A percentile compares a stretch with the other conserved stretches of the same genome.
phyloP scores from a whole-genome alignment of 306 rosid genomes.

The Elaeagnus macrophylla region DNA sequence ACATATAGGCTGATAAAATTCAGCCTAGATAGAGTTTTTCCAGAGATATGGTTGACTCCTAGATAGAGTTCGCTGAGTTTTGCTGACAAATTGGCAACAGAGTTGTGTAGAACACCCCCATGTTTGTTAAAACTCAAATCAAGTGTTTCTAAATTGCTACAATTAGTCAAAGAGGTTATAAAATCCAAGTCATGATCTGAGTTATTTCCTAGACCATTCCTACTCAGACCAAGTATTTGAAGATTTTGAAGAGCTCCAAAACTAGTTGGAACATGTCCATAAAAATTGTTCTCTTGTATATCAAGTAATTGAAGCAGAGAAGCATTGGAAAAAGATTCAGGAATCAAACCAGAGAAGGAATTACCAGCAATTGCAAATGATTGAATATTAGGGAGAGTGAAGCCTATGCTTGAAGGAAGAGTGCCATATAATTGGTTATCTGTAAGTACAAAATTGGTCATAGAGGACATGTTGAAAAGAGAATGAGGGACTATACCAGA shows the following conservation, averaged over 20 bases:
- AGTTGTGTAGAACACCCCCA: constrained; percentile 30
- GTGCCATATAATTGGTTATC: constrained; percentile 13
- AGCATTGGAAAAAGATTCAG: too few species aligned
- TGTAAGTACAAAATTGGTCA: accelerated
- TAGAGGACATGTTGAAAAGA: background rate
- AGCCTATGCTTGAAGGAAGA: constrained; percentile 27
- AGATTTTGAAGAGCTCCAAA: constrained; percentile 25
- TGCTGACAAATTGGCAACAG: constrained; percentile 24
- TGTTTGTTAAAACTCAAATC: too few species aligned
- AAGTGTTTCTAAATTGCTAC: constrained; percentile 8
- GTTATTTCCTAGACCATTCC: constrained; percentile 27
- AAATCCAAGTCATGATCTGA: constrained; percentile 16
- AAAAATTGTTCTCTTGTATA: constrained; percentile 21
- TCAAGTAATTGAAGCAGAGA: too few species aligned
- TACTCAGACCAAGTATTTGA: constrained; percentile 17
- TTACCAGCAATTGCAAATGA: too few species aligned
- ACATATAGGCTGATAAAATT: constrained; percentile 17
- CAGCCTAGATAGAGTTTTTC: constrained; percentile 25
- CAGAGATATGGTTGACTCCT: constrained; percentile 12
- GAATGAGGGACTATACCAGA: background rate
- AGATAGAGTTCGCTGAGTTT: constrained; percentile 4
- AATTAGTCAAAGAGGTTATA: constrained; percentile 19
- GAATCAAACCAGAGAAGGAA: too few species aligned
- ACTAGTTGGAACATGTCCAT: constrained; percentile 31
- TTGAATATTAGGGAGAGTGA: constrained; percentile 6